A percentile compares a stretch with the other conserved stretches of the same genome.
Conservation (phyloP, 1,139 yeast genomes). For the Geotrichum aggregatum region DNA sequence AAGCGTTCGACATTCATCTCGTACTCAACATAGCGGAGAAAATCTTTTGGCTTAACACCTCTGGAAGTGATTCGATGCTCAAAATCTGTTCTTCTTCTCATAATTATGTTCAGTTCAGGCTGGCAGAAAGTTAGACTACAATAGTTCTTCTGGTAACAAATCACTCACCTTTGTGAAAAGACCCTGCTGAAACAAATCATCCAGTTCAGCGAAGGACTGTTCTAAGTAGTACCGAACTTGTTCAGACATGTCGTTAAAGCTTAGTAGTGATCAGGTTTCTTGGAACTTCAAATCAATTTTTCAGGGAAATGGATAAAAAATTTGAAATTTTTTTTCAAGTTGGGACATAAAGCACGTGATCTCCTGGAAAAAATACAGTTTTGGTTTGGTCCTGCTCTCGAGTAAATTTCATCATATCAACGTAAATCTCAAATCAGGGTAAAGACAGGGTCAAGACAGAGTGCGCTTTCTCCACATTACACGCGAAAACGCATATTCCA, state of each 20-base stretch:
- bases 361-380: too few species aligned
- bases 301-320: background rate
- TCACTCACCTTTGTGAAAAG: conserved; percentile 47
- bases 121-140: conserved; percentile 41
- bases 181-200: conserved; percentile 77
- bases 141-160: background rate
- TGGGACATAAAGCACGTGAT: background rate
- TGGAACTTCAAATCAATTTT: background rate
- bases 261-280: conserved; percentile 1
- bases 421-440: too few species aligned
- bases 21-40: conserved; percentile 70
- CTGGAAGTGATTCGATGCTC: conserved; percentile 87
- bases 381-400: too few species aligned
- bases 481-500: background rate
- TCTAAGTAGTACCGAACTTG: conserved; percentile 74
- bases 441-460: too few species aligned
- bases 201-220: conserved; percentile 87
- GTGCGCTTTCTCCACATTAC: background rate
- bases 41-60: conserved; percentile 76
- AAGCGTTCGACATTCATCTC: conserved; percentile 77
- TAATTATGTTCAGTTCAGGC: conserved; percentile 75
- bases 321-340: background rate
- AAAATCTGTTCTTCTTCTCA: conserved; percentile 92
- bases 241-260: conserved; percentile 54
- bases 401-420: background rate